Evolutionary conservation across 805 yeast genomes (phyloP).

Genomic region (Candida sakaeoensis): DNA sequence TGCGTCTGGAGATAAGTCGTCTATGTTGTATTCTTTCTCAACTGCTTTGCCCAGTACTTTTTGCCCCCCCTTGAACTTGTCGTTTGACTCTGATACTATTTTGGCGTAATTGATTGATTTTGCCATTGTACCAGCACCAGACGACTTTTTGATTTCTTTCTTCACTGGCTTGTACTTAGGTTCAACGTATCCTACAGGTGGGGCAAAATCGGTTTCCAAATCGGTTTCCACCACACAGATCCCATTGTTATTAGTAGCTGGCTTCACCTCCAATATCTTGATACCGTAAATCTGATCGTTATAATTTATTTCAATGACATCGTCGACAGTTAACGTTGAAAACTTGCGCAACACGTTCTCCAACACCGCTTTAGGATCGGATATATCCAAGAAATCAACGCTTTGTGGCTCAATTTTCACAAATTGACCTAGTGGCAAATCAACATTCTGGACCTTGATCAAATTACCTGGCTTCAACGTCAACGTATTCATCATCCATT

Average conservation of each 20-base stretch:
- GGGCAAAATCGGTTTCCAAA: constrained; percentile 94
- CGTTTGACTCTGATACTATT: constrained; percentile 40
- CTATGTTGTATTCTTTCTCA: constrained; percentile 30
- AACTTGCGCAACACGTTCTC: constrained; percentile 90
- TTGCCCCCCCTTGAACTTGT: constrained; percentile 61
- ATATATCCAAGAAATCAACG: constrained; percentile 85
- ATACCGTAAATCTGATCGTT: constrained; percentile 76
- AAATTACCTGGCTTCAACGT: constrained; percentile 75
- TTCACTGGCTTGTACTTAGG: constrained; percentile 58
- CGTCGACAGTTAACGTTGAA: constrained; percentile 80
- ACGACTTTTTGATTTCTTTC: constrained; percentile 26
- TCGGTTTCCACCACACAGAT: constrained; percentile 97
- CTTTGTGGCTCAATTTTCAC: constrained; percentile 96
- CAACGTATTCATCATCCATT: constrained; percentile 91
- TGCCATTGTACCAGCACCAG: constrained; percentile 72
- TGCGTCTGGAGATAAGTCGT: constrained; percentile 50
- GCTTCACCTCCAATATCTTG: constrained; percentile 82
- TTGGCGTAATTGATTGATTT: constrained; percentile 61
- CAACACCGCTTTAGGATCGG: constrained; percentile 94
- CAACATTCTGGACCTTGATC: constrained; percentile 69
- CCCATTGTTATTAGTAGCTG: constrained; percentile 60
- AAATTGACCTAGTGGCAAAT: constrained; percentile 80
- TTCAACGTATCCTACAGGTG: constrained; percentile 97
- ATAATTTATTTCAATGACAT: constrained; percentile 79
- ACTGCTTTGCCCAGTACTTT: constrained; percentile 63